Conservation (phyloP, 495 filamentous ascomycete genomes). For the Amorphotheca resinae region DNA sequence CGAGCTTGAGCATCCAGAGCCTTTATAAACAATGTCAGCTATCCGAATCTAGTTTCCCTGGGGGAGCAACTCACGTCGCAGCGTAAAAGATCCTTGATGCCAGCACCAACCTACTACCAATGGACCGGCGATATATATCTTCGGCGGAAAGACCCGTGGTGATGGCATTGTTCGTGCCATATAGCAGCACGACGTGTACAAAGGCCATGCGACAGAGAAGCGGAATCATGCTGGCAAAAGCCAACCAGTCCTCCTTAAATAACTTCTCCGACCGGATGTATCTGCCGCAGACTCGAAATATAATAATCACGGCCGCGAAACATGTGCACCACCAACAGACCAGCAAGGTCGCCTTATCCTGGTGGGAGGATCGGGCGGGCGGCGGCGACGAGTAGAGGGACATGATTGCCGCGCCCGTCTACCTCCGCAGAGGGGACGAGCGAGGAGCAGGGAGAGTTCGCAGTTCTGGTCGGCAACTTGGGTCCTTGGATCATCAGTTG, state of each 20-base stretch:
- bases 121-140: constrained; percentile 34
- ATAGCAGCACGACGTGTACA: constrained; percentile 71
- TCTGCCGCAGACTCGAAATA: constrained; percentile 62
- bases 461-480: too few relatives aligned
- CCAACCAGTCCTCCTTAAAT: constrained; percentile 79
- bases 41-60: not conserved
- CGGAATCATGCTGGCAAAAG: constrained; percentile 68
- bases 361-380: constrained; percentile 35
- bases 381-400: constrained; percentile 48
- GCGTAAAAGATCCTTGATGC: constrained; percentile 55
- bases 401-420: constrained; percentile 42
- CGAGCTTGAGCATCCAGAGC: constrained; percentile 85
- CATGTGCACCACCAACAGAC: constrained; percentile 91
- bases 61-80: constrained; percentile 42
- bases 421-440: constrained; percentile 47
- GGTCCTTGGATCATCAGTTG: constrained; percentile 1
- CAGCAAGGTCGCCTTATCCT: constrained; percentile 67
- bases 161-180: constrained; percentile 76
- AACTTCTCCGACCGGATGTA: constrained; percentile 70
- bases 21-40: constrained; percentile 28
- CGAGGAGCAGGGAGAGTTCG: constrained; percentile 25
- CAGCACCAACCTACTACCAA: constrained; percentile 55
- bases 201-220: constrained; percentile 71
- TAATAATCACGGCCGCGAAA: constrained; percentile 70
- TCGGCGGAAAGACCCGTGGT: constrained; percentile 32